These are phyloP conservation scores for Hypoxylon sp. DNA, from an alignment of 2,329 filamentous ascomycete species.

Conservation along the genomic window DNA sequence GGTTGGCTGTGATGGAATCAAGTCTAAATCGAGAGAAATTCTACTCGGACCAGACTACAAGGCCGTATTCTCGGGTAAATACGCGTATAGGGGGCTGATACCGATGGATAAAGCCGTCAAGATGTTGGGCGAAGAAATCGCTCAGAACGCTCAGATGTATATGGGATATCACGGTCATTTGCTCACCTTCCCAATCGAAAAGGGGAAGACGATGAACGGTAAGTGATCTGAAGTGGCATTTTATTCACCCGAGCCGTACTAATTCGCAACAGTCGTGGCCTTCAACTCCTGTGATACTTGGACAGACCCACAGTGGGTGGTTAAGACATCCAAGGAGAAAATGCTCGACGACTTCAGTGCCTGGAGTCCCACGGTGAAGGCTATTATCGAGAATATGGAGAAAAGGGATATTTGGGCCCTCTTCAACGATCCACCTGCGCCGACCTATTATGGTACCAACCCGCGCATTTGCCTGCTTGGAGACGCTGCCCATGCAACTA, in stretches of 20 bases:
- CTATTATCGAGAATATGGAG: constrained; percentile 48
- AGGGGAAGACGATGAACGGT: constrained; percentile 52
- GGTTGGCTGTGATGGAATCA: constrained; percentile 76
- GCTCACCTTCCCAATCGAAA: constrained; percentile 68
- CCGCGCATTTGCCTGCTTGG: constrained; percentile 66
- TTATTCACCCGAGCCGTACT: constrained; percentile 1
- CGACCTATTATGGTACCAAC: constrained; percentile 57
- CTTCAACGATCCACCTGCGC: constrained; percentile 59
- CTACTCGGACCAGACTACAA: constrained; percentile 62
- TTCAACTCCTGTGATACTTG: constrained; percentile 49
- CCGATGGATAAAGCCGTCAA: constrained; percentile 67
- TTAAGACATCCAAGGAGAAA: constrained; percentile 46
- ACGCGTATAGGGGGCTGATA: constrained; percentile 63
- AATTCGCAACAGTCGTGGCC: constrained; percentile 45
- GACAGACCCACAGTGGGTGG: constrained; percentile 49
- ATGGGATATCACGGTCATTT: constrained; percentile 69
- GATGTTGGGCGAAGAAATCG: constrained; percentile 61
- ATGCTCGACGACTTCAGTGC: constrained; percentile 46
- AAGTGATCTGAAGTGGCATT: constrained; percentile 2
- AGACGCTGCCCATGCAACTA: constrained; percentile 74
- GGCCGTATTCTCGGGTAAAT: constrained; percentile 58
- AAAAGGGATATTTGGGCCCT: constrained; percentile 65
- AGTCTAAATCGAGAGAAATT: constrained; percentile 67
- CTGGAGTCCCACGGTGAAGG: constrained; percentile 44
- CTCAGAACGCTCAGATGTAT: constrained; percentile 50